These are phyloP conservation scores for Gnomoniopsis smithogilvyi DNA, from an alignment of 2,329 filamentous ascomycete species.

Conservation along the genomic window DNA sequence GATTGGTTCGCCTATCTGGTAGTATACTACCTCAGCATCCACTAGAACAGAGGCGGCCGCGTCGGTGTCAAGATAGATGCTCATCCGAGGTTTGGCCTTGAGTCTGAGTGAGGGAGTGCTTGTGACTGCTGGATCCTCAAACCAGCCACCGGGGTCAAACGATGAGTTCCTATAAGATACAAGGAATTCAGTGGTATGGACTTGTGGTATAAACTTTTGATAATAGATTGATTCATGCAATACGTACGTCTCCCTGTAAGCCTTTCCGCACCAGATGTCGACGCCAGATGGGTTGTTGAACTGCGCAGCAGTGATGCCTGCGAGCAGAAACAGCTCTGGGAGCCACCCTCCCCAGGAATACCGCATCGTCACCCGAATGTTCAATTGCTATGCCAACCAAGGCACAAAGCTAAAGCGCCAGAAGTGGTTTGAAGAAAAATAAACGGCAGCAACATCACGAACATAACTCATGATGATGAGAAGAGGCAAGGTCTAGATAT, in stretches of 20 bases:
- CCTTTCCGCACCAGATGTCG: slow-evolving; percentile 18
- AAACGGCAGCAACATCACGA: neutral
- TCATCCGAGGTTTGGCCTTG: slow-evolving; percentile 42
- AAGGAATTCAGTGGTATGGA: neutral
- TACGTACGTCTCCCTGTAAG: slow-evolving; percentile 12
- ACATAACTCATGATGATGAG: neutral
- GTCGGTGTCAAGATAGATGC: slow-evolving; percentile 42
- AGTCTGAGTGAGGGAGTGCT: slow-evolving; percentile 37
- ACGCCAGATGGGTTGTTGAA: slow-evolving; percentile 18
- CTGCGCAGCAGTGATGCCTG: neutral
- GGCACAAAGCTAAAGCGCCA: neutral
- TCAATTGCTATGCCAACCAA: neutral
- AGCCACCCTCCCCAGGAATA: neutral
- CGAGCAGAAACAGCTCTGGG: slow-evolving; percentile 1
- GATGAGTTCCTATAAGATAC: slow-evolving; percentile 36
- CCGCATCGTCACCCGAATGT: neutral
- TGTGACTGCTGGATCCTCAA: slow-evolving; percentile 35
- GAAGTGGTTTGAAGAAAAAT: neutral
- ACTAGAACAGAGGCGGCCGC: slow-evolving; percentile 36
- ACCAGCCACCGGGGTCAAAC: slow-evolving; percentile 44
- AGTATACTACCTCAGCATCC: slow-evolving; percentile 36
- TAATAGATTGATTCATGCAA: neutral
- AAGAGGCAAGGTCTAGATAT: neutral
- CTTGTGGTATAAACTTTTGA: neutral
- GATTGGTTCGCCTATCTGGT: slow-evolving; percentile 33